phyloP scores from a whole-genome alignment of 176 grass and related monocot species.

The Carex parvula region DNA sequence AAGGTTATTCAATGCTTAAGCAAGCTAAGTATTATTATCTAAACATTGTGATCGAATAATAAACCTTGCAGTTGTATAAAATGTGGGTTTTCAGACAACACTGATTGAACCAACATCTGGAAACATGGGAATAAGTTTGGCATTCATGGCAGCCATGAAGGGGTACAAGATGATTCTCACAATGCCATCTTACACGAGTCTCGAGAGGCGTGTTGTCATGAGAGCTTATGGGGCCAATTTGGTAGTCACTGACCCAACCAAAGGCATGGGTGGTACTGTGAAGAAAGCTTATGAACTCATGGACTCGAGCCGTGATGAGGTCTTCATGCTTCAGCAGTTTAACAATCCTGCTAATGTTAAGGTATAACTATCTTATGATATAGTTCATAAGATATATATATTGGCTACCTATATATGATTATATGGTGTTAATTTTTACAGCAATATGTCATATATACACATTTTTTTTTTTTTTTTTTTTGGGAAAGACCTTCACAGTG shows the following conservation, averaged over 20 bases:
- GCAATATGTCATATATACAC: neutral
- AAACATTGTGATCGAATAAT: neutral
- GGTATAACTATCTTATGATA: constrained; percentile 35
- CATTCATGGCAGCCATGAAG: constrained; percentile 71
- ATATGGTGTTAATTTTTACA: neutral
- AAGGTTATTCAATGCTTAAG: constrained; percentile 42
- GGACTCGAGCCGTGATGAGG: constrained; percentile 42
- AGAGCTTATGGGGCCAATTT: constrained; percentile 63
- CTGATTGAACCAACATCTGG: constrained; percentile 89
- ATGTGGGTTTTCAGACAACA: constrained; percentile 47
- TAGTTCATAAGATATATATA: neutral
- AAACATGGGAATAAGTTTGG: constrained; percentile 80
- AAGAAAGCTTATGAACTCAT: constrained; percentile 72
- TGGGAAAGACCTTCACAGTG: neutral
- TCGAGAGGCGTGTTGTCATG: constrained; percentile 86
- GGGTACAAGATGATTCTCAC: constrained; percentile 85
- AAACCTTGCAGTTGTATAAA: neutral
- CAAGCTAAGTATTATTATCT: neutral
- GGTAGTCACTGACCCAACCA: constrained; percentile 70
- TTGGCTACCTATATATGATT: neutral
- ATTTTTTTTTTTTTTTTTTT: neutral
- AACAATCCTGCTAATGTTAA: constrained; percentile 94
- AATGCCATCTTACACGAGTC: constrained; percentile 93
- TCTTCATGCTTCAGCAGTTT: constrained; percentile 90
- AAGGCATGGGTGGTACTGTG: constrained; percentile 95